phyloP scores from a whole-genome alignment of 2,329 filamentous ascomycete species.

The Metarhizium humberi region DNA sequence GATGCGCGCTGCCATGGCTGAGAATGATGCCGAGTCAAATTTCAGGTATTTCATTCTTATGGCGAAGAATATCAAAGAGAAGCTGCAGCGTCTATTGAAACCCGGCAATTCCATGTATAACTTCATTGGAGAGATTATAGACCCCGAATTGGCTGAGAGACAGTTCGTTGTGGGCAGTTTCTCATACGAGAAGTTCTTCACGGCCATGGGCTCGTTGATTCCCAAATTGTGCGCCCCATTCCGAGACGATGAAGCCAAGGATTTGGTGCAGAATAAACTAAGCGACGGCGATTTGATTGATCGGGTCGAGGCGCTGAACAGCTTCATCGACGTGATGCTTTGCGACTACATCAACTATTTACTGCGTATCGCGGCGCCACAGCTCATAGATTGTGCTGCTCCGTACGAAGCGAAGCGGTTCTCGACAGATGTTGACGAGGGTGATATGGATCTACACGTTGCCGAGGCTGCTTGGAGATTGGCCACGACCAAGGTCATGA shows the following conservation, averaged over 20 bases:
- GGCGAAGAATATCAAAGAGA: conserved; percentile 60
- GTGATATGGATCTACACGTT: conserved; percentile 42
- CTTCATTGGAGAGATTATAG: conserved; percentile 66
- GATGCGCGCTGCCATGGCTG: conserved; percentile 55
- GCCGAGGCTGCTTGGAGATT: conserved; percentile 59
- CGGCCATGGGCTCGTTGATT: conserved; percentile 63
- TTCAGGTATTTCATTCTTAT: conserved; percentile 62
- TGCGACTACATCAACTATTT: conserved; percentile 79
- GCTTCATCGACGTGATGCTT: conserved; percentile 67
- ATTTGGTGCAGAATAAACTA: conserved; percentile 53
- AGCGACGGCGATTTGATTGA: conserved; percentile 58
- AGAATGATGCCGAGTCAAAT: conserved; percentile 54
- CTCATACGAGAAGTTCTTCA: conserved; percentile 73
- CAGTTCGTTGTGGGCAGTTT: conserved; percentile 66
- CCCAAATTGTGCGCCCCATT: conserved; percentile 75
- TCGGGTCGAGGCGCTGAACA: conserved; percentile 64
- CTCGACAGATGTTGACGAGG: conserved; percentile 50
- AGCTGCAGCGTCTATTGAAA: conserved; percentile 63
- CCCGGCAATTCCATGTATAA: conserved; percentile 64
- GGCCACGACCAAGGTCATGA: conserved; percentile 53
- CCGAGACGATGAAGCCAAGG: conserved; percentile 67
- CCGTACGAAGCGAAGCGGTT: conserved; percentile 70
- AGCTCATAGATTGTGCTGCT: conserved; percentile 60
- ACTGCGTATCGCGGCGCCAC: conserved; percentile 60
- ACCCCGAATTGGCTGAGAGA: conserved; percentile 59